Conservation (phyloP, 139 green algal genomes). For the Asterochloris sp. region DNA sequence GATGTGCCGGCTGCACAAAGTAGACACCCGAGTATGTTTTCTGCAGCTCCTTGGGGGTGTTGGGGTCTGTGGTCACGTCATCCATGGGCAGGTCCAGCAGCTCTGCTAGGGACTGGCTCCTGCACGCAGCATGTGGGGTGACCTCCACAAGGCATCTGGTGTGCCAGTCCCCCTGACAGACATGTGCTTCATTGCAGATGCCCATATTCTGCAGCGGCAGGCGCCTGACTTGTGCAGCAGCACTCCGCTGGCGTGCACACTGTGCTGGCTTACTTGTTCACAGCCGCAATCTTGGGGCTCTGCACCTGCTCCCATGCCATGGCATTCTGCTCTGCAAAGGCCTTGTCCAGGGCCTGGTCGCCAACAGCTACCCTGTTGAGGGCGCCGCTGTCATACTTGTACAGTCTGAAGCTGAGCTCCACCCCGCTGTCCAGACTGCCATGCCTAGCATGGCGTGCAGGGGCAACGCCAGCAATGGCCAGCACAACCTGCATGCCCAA, state of each 20-base stretch:
- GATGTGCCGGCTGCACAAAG: not conserved
- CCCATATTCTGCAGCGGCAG: no score
- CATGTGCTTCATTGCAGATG: no score
- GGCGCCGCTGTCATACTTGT: conserved; percentile 6
- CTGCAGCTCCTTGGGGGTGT: conserved; percentile 9
- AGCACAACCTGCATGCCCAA: conserved; percentile 11
- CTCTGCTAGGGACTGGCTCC: conserved; percentile 12
- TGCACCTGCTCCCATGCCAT: conserved; percentile 10
- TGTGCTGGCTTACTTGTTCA: conserved; percentile 10
- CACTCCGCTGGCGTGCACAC: no score
- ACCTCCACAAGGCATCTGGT: no score
- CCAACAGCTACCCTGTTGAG: not conserved
- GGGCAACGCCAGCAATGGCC: conserved; percentile 12
- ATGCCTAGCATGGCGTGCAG: conserved; percentile 3
- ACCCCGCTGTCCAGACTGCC: conserved; percentile 11
- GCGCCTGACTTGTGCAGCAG: no score
- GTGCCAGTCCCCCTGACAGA: no score
- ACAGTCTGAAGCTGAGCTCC: conserved; percentile 6
- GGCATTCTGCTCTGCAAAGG: conserved; percentile 13
- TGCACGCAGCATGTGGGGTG: not conserved
- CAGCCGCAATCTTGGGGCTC: conserved; percentile 8
- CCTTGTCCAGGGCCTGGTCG: conserved; percentile 9
- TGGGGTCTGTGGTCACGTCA: not conserved
- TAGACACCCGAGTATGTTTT: conserved; percentile 10
- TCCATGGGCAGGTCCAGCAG: conserved; percentile 5